Evolutionary conservation across 2,329 filamentous ascomycete genomes (phyloP).

Genomic region (Cladobotryum mycophilum): DNA sequence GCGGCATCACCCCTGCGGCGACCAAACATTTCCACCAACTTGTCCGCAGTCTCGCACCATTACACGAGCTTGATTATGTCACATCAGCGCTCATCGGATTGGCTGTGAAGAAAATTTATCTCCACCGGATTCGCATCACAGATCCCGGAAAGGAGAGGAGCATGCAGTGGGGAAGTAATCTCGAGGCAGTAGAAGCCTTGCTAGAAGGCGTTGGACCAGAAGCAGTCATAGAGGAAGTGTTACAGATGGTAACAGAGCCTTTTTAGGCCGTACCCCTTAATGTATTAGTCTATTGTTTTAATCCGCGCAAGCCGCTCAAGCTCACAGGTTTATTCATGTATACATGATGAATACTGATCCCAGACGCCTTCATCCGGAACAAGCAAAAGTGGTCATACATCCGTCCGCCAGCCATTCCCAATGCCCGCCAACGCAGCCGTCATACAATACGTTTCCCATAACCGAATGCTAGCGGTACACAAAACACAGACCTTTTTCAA

Average conservation of each 20-base stretch:
- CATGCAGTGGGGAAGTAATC: conserved; percentile 85
- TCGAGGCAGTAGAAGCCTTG: conserved; percentile 59
- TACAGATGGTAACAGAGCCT: conserved; percentile 51
- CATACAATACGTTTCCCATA: not conserved
- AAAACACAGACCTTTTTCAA: conserved; percentile 3
- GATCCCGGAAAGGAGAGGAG: conserved; percentile 70
- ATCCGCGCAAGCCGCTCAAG: conserved; percentile 1
- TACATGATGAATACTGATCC: conserved; percentile 3
- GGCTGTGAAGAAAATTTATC: conserved; percentile 79
- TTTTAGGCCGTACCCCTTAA: conserved; percentile 19
- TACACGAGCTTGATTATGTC: conserved; percentile 75
- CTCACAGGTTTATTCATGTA: not conserved
- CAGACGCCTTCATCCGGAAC: conserved; percentile 1
- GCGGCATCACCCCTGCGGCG: conserved; percentile 70
- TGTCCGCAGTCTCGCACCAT: conserved; percentile 65
- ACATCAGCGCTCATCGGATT: conserved; percentile 79
- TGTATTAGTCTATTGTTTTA: conserved; percentile 23
- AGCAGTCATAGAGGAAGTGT: conserved; percentile 59
- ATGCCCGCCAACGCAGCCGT: not conserved
- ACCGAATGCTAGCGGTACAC: no score
- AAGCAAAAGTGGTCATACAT: conserved; percentile 2
- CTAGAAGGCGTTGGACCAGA: conserved; percentile 57
- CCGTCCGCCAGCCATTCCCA: not conserved
- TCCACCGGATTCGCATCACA: conserved; percentile 72
- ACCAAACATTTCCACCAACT: conserved; percentile 71